Evolutionary conservation across 2,329 filamentous ascomycete genomes (phyloP), one percentile per base, ranked within the genome.

Genomic region (Xylariaceae sp.): DNA sequence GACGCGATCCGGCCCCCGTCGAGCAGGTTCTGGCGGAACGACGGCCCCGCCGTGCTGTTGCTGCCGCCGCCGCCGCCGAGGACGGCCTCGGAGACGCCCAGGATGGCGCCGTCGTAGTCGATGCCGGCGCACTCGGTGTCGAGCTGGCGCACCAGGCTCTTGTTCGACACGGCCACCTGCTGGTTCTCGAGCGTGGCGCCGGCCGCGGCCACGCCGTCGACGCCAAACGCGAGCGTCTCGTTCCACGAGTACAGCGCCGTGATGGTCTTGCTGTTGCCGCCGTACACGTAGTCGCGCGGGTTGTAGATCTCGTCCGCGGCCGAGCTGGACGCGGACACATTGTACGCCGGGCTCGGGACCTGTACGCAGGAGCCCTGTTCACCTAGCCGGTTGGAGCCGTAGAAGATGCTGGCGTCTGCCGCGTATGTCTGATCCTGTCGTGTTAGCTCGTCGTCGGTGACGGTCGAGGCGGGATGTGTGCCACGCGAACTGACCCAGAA

Each of bases 11-110:
- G 26, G 26, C 26, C 26, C 8, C 14, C 14, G 11, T 12, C 14
- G 26, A 28, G 14, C 26, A 28, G 26, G 26, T 28, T 28, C 26
- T 28, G 11, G 26, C 26, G 26, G 26, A 28, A 28, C 26, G 26
- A 28, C 7, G 26, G 26, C 26, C 26, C 26, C 8, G 7, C 14
- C 9, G 26, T 28, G 11, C 14, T 15, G 21, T 23, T n/a, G 8
- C 21, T 8, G 21, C n/a, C n/a, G 8, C n/a, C 21, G 11, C 8
- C 8, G 11, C 8, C 14, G 26, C 26, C 26, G 26, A 28, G 10
- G 26, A 28, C 14, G 26, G 11, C 14, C 22, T 24, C 22, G 11
- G 26, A 28, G 11, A 28, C 14, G 26, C 26, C 26, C 8, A 28
- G 10, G 26, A 28, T 28, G 26, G 11, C 14, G 26, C 11, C 11